These are phyloP conservation scores for Mycena citricolor DNA, from an alignment of 1,284 basidiomycete species.

Conservation along the genomic window DNA sequence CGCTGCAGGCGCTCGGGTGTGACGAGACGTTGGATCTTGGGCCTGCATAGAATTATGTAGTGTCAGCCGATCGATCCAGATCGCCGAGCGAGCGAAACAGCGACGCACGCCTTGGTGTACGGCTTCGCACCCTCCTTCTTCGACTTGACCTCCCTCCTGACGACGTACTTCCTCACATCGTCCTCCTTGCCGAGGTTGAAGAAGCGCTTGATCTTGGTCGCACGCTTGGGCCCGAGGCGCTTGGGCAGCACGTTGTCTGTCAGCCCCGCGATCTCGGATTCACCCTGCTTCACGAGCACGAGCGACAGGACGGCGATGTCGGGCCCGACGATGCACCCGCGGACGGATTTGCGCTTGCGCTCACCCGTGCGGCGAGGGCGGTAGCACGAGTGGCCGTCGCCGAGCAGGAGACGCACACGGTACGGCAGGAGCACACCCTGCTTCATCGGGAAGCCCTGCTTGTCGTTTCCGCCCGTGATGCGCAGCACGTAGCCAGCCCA, in stretches of 20 bases:
- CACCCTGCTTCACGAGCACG: slow-evolving; percentile 97
- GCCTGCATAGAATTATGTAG: slow-evolving; percentile 42
- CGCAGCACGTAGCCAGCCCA: slow-evolving; percentile 98
- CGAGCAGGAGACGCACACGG: slow-evolving; percentile 92
- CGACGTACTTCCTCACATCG: slow-evolving; percentile 97
- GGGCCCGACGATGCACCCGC: slow-evolving; percentile 95
- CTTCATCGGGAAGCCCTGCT: slow-evolving; percentile 98
- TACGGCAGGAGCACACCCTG: slow-evolving; percentile 96
- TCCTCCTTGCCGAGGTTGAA: slow-evolving; percentile 99
- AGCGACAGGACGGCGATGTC: slow-evolving; percentile 96
- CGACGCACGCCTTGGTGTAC: slow-evolving; percentile 95
- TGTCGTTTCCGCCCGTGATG: slow-evolving; percentile 97
- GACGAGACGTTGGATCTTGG: slow-evolving; percentile 90
- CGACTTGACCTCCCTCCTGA: slow-evolving; percentile 86
- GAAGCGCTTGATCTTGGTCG: slow-evolving; percentile 95
- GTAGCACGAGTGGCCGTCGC: slow-evolving; percentile 98
- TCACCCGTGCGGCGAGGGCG: slow-evolving; percentile 91
- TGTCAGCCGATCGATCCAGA: slow-evolving; percentile 3
- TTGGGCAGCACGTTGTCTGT: slow-evolving; percentile 95
- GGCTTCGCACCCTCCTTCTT: slow-evolving; percentile 96
- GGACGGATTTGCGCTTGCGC: slow-evolving; percentile 98
- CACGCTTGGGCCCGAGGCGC: slow-evolving; percentile 93
- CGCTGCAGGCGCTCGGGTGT: slow-evolving; percentile 95
- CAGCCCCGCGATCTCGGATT: slow-evolving; percentile 87
- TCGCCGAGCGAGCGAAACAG: not conserved